Base-by-base conservation (phyloP, 192 early-diverging fungal genomes). In the Geranomyces michiganensis region DNA sequence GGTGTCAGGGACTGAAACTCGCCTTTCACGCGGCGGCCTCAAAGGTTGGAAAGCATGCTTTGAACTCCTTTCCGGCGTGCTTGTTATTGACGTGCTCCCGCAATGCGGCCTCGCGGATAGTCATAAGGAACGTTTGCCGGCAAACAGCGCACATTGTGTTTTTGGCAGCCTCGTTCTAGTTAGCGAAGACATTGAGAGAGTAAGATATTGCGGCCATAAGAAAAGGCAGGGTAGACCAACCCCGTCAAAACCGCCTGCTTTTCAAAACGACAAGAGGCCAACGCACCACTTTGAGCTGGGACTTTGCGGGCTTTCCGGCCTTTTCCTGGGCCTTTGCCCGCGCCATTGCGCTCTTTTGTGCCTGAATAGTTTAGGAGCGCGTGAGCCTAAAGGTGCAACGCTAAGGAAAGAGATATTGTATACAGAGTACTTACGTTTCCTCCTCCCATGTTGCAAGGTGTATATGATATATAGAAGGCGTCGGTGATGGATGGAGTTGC, bases 51-150 rank as follows among this genome's bases (percentile, higher is more conserved):
- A 95, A 94, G 72, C 92, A 95, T 1, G 91, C 89, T 63, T 83
- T 75, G 45, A 94, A 64, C 10, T 84, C 80, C 79, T 93, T 94
- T 72, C 80, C 87, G 60, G 90, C 81, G 74, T 95, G 93, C 70
- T 91, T 79, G 59, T 72, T 74, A 7, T 51, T 63, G 46, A 82
- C 73, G 66, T 82, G 77, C 32, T 76, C 80, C 41, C 80, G 46
- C 55, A 78, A 67, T 1, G 77, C 85, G 78, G 90, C 90, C 60
- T 85, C 75, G 46, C 90, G 80, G 63, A 88, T 80, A 12, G 92
- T 96, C 79, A 91, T 88, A 56, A 96, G 76, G 79, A 96, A 96
- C 19, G 90, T 90, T 70, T 90, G 88, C 45, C 84, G 76, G 85
- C 94, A 96, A 15, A 88, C 81, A 58, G 82, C 71, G 82, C 94